phyloP scores from a whole-genome alignment of 192 early-diverging fungal genomes.

The Chytriomyces hyalinus region DNA sequence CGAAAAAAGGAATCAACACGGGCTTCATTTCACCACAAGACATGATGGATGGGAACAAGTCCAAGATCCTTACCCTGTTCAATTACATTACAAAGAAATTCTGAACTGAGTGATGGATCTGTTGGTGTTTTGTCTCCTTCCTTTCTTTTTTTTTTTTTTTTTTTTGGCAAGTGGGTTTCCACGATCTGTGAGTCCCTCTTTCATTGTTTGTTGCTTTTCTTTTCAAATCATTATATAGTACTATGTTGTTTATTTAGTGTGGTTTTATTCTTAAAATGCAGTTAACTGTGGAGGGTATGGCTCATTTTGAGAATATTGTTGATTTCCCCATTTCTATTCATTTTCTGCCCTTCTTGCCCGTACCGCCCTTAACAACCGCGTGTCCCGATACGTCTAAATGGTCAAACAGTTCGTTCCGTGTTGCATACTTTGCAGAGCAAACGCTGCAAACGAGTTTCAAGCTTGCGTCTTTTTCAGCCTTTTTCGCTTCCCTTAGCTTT shows the following conservation, averaged over 20 bases:
- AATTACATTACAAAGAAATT: conserved; percentile 56
- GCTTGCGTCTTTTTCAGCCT: conserved; percentile 20
- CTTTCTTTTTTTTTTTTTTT: neutral
- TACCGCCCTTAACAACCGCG: conserved; percentile 51
- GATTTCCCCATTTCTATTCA: neutral
- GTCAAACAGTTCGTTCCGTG: conserved; percentile 84
- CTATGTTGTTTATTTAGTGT: neutral
- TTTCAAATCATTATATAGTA: neutral
- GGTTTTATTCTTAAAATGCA: neutral
- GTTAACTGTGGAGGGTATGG: neutral
- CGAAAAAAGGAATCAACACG: conserved; percentile 46
- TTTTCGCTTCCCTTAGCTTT: conserved; percentile 32
- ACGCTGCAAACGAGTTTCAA: conserved; percentile 74
- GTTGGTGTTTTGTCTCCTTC: neutral
- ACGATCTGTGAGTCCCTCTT: neutral
- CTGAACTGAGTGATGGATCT: neutral
- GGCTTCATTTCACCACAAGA: conserved; percentile 52
- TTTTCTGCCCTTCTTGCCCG: conserved; percentile 22
- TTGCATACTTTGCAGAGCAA: conserved; percentile 72
- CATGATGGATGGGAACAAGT: conserved; percentile 52
- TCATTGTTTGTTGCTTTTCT: neutral
- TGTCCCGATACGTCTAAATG: conserved; percentile 90
- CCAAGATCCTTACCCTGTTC: conserved; percentile 58
- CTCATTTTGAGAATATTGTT: too few species aligned
- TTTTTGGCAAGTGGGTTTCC: neutral